Evolutionary conservation across 257 asterid genomes (phyloP).

Genomic region (Penstemon davidsonii): DNA sequence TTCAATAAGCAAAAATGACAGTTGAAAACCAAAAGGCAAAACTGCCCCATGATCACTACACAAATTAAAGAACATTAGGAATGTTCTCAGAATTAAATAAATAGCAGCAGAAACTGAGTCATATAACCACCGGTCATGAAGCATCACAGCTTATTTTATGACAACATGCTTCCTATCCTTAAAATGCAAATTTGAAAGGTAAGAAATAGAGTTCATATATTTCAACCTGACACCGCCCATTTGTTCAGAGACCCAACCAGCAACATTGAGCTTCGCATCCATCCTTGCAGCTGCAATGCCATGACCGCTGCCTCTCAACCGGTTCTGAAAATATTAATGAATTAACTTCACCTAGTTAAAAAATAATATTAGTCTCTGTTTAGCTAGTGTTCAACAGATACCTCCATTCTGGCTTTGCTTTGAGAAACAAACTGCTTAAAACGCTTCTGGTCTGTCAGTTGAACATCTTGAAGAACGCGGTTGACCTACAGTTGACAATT

Average conservation of each 20-base stretch:
- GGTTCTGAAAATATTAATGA: conserved; percentile 60
- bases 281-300: conserved; percentile 94
- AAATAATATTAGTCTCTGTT: conserved; percentile 4
- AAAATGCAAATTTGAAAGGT: conserved; percentile 17
- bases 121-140: neutral
- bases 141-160: conserved; percentile 18
- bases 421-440: conserved; percentile 97
- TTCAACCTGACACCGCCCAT: conserved; percentile 96
- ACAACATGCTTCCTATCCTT: conserved; percentile 12
- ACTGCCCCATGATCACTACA: neutral
- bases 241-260: conserved; percentile 96
- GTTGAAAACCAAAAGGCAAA: conserved; percentile 11
- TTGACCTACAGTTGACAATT: conserved; percentile 58
- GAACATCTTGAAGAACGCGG: conserved; percentile 88
- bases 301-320: conserved; percentile 97
- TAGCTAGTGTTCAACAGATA: conserved; percentile 30
- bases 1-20: conserved; percentile 3
- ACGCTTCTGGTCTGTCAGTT: conserved; percentile 89
- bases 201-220: conserved; percentile 19
- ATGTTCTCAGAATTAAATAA: conserved; percentile 8
- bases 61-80: neutral
- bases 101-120: conserved; percentile 19
- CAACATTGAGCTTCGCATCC: conserved; percentile 96
- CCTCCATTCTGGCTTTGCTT: conserved; percentile 99
- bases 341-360: conserved; percentile 27